Base-by-base conservation (phyloP, 495 filamentous ascomycete genomes). In the Penicillium arizonense region DNA sequence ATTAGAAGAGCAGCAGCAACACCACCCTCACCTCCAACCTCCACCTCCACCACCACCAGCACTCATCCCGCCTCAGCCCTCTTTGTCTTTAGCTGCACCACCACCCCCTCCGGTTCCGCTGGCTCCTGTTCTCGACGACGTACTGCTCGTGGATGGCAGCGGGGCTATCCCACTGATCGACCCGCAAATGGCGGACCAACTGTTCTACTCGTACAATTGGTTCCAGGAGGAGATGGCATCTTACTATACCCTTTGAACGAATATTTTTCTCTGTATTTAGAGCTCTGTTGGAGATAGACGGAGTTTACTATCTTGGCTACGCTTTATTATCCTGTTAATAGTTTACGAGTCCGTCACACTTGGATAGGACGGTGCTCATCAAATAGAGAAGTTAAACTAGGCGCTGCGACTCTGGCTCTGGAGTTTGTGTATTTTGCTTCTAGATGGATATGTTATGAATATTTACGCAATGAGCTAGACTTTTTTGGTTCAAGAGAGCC, bases 191-290 rank as follows among this genome's bases (percentile, higher is more conserved):
- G 70, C 70, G 21, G 69, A 73, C 35, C 70, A 75, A 54, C 51
- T 75, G 30, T 71, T 66, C 14, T 75, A 72, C 47, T 75, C 69
- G 5, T 74, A 75, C 34, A 72, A 74, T 55, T 75, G 70, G 70
- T 75, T 75, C 32, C 72, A 75, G 39, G 69, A 73, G 58, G 72
- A 75, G 44, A 73, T 75, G 72, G 69, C 72, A 28, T 70, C 63
- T 20, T 74, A 69, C 58, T 75, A 75, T 71, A 74, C 70, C 58
- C 60, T 75, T 52, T 75, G 47, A 67, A 47, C 49, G 26, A 45
- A 36, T 44, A 12, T 39, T 24, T 47, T 44, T 50, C n/a, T 39
- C 7, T 44, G 52, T 40, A 50, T 50, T 37, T 11, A 39, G 40
- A 18, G 32, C 37, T 42, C 16, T 43, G 33, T 26, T 23, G 33